Conservation (phyloP, 257 asterid genomes). For the Echium plantagineum region DNA sequence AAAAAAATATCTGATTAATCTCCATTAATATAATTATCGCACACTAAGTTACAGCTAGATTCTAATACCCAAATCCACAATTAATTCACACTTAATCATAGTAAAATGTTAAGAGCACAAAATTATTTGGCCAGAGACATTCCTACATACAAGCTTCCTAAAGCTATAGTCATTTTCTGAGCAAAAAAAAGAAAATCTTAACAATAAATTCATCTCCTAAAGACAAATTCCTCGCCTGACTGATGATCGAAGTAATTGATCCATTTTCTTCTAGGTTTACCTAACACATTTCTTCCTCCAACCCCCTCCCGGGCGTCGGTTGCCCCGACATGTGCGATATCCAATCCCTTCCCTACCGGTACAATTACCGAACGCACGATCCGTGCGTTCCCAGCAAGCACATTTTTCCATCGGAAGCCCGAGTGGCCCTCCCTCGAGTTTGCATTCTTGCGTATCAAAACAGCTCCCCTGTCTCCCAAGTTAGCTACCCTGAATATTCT, state of each 20-base stretch:
- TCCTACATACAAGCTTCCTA: too few species aligned
- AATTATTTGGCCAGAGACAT: too few species aligned
- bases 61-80: too few species aligned
- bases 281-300: slow-evolving; percentile 16
- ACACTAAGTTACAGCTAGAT: too few species aligned
- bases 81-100: too few species aligned
- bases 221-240: slow-evolving; percentile 54
- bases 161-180: too few species aligned
- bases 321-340: slow-evolving; percentile 63
- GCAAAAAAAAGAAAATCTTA: too few species aligned
- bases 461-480: slow-evolving; percentile 68
- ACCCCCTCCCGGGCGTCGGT: neutral
- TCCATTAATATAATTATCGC: too few species aligned
- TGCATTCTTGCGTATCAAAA: slow-evolving; percentile 67
- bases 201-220: slow-evolving; percentile 29
- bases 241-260: slow-evolving; percentile 36
- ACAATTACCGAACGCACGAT: slow-evolving; percentile 58
- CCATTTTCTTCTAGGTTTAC: slow-evolving; percentile 35
- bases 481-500: slow-evolving; percentile 44
- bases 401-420: slow-evolving; percentile 55
- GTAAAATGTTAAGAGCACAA: too few species aligned
- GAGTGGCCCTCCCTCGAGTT: slow-evolving; percentile 30
- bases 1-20: too few species aligned
- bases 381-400: slow-evolving; percentile 36
- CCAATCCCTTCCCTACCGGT: slow-evolving; percentile 84